Percentiles rank a stretch among this genome's conserved stretches.
These are phyloP conservation scores for Ilyonectria robusta DNA, from an alignment of 2,329 filamentous ascomycete genomes.

Conservation along the genomic window DNA sequence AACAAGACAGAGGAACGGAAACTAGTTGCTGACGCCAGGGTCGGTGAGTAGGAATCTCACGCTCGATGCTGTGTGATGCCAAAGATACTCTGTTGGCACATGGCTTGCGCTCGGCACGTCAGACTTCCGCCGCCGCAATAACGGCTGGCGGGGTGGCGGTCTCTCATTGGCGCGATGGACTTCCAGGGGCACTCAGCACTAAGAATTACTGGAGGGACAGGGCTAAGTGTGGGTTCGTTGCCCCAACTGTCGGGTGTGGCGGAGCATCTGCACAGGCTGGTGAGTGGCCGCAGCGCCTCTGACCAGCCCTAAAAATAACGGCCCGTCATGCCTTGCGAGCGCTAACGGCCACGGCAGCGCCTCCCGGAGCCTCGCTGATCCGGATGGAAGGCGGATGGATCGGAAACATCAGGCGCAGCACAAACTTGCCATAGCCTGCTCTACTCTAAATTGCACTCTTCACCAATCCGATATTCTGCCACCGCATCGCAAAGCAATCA, in stretches of 20 bases:
- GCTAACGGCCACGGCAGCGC: not conserved
- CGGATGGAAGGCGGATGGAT: not conserved
- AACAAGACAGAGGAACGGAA: not conserved
- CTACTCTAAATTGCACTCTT: not conserved
- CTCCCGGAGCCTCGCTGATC: not conserved
- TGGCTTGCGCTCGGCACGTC: slow-evolving; percentile 14
- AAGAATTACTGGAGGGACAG: not conserved
- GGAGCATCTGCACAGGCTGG: not conserved
- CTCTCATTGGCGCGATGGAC: not conserved
- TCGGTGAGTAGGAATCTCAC: not conserved
- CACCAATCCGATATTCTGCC: not conserved
- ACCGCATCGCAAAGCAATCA: too few species aligned
- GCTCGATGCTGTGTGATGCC: not conserved
- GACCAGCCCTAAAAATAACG: not conserved
- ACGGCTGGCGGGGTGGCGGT: not conserved
- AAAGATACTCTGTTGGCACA: slow-evolving; percentile 3
- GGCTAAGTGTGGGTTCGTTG: not conserved
- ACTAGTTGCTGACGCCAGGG: not conserved
- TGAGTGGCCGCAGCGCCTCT: not conserved
- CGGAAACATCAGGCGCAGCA: not conserved
- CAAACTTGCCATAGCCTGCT: not conserved
- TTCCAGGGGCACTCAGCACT: not conserved
- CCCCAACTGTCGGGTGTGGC: not conserved
- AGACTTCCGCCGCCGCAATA: not conserved
- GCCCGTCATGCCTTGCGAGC: not conserved